Evolutionary conservation across 2,329 filamentous ascomycete genomes (phyloP).

Genomic region (Phoma sp.): DNA sequence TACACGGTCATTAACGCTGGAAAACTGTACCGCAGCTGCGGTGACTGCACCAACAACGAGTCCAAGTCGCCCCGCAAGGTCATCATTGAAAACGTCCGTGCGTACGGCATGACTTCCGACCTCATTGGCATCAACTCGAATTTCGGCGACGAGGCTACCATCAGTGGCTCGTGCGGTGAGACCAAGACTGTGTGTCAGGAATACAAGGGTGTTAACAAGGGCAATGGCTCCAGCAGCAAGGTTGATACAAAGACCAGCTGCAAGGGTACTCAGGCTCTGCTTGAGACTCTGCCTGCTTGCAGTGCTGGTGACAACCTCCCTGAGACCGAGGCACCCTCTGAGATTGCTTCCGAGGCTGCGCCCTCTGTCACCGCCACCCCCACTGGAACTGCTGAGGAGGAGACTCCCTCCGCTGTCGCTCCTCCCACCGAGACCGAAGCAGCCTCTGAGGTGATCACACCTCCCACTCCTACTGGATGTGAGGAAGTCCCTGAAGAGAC

Average conservation of each 20-base stretch:
- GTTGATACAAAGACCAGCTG: slow-evolving; percentile 24
- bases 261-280: slow-evolving; percentile 25
- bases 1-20: slow-evolving; percentile 56
- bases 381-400: not conserved
- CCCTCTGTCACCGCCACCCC: not conserved
- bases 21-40: slow-evolving; percentile 60
- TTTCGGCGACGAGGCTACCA: slow-evolving; percentile 56
- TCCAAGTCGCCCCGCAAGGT: slow-evolving; percentile 52
- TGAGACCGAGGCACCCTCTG: not conserved
- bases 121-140: slow-evolving; percentile 58
- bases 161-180: slow-evolving; percentile 50
- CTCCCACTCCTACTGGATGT: not conserved
- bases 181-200: slow-evolving; percentile 31
- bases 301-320: slow-evolving; percentile 5
- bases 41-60: slow-evolving; percentile 53
- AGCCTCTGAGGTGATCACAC: not conserved
- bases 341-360: not conserved
- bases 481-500: not conserved
- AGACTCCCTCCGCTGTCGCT: not conserved
- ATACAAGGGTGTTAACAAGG: slow-evolving; percentile 36
- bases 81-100: slow-evolving; percentile 52
- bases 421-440: not conserved
- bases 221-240: slow-evolving; percentile 22
- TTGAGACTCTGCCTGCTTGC: slow-evolving; percentile 27
- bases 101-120: slow-evolving; percentile 48